Evolutionary conservation across 75 land plant genomes (phyloP).

Genomic region (Selaginella tamariscina): DNA sequence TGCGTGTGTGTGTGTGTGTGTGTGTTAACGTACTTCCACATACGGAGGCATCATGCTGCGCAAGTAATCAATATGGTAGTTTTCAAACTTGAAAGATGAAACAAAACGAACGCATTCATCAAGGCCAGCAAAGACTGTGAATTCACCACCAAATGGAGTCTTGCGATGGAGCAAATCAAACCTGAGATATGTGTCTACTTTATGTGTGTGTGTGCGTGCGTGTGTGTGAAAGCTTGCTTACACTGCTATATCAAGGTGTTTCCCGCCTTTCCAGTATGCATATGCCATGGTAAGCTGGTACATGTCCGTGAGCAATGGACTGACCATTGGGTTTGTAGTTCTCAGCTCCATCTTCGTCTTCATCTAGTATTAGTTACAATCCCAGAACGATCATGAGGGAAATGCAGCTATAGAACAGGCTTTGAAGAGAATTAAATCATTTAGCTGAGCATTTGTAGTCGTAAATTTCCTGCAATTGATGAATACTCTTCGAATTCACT

Average conservation of each 20-base stretch:
- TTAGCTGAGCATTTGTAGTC: no score
- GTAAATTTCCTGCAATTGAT: no score
- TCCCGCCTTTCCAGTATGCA: constrained; percentile 11
- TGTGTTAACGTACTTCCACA: neutral
- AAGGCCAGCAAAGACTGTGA: constrained; percentile 11
- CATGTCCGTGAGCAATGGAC: constrained; percentile 8
- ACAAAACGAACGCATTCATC: constrained; percentile 8
- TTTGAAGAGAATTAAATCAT: no score
- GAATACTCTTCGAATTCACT: no score
- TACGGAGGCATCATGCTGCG: neutral
- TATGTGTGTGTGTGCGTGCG: neutral
- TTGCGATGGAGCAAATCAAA: constrained; percentile 12
- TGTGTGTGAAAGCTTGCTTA: neutral
- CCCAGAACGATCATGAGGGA: no score
- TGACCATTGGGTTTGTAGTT: constrained; percentile 8
- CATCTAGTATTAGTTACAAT: no score
- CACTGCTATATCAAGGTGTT: constrained; percentile 7
- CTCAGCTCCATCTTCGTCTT: no score
- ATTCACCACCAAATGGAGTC: constrained; percentile 12
- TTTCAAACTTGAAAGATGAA: neutral
- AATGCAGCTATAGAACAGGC: no score
- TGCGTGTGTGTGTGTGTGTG: no score
- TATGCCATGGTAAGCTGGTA: constrained; percentile 9
- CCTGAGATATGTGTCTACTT: neutral
- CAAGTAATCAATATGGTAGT: constrained; percentile 4